Percentiles rank a stretch among this genome's conserved stretches.
phyloP scores from a whole-genome alignment of 306 rosid genomes.

The Vachellia collinsii region DNA sequence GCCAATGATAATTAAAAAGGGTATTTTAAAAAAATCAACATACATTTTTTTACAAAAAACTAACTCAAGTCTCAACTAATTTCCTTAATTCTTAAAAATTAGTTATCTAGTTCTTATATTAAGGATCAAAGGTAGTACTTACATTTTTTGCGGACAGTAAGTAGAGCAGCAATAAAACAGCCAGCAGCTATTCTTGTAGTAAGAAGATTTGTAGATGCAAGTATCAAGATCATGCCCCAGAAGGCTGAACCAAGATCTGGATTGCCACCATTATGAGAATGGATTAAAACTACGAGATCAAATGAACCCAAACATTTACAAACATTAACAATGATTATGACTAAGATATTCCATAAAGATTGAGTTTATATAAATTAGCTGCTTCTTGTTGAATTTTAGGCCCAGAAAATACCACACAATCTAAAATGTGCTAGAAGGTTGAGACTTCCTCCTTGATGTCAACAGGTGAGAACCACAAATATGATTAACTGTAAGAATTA shows the following conservation, averaged over 20 bases:
- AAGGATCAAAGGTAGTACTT: slow-evolving; percentile 17
- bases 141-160: slow-evolving; percentile 68
- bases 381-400: slow-evolving; percentile 1
- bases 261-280: slow-evolving; percentile 22
- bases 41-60: no score
- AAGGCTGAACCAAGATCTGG: slow-evolving; percentile 75
- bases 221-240: slow-evolving; percentile 75
- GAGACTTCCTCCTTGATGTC: not conserved
- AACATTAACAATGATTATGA: not conserved
- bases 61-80: no score
- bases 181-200: slow-evolving; percentile 73
- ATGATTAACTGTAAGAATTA: not conserved
- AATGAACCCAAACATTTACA: slow-evolving; percentile 10
- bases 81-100: no score
- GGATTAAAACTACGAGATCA: slow-evolving; percentile 15
- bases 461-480: not conserved
- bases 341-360: not conserved
- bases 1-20: no score
- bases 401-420: slow-evolving; percentile 5
- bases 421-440: not conserved
- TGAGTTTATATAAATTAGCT: not conserved
- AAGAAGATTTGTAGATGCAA: slow-evolving; percentile 68
- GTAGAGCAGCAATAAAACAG: slow-evolving; percentile 61
- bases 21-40: no score
- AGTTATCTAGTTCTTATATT: no score